Evolutionary conservation across 2,329 filamentous ascomycete species (phyloP), one percentile per base, ranked within the genome.

Genomic region (Ceratocystis cacaofunesta): DNA sequence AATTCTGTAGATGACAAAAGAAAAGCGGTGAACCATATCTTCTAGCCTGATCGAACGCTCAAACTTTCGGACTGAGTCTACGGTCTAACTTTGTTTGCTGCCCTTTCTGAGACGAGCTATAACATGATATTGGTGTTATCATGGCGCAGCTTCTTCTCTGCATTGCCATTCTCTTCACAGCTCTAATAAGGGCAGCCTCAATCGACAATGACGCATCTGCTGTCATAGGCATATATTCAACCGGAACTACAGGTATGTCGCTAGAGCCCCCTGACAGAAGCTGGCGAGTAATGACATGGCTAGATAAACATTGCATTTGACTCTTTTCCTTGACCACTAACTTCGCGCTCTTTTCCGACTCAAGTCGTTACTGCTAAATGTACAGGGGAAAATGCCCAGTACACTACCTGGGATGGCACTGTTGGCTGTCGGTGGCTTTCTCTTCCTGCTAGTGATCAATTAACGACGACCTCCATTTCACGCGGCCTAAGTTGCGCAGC

Each of bases 351-450:
- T 57, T 25, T 32, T 17, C 28, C 2, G 6, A 30, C 1, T 22
- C 43, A 41, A 66, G 65, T 48, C 36, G 48, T 66, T 7, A 66
- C 65, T 15, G 65, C 65, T 7, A 57, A 25, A 30, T 66, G 65
- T 52, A 60, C 65, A 41, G 61, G 61, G 2, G 19, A 55, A 5
- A 46, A n/a, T n/a, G 61, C 61, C 28, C 50, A 66, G 25, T 66
- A 66, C 52, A 66, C 61, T 15, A 63, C 65, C 22, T 66, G 65
- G 65, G 65, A 66, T 41, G 61, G 61, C 10, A 66, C 65, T 17
- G 46, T 62, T 17, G 65, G 65, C 12, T 66, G 65, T 43, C 61
- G 36, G n/a, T 66, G 65, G 65, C 22, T 60, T 25, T 60, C 52
- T 5, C 32, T 52, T 2, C 28, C 61, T 5, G 30, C 65, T 22